phyloP scores from a whole-genome alignment of 1,139 yeast species.

The Pichia sp. region DNA sequence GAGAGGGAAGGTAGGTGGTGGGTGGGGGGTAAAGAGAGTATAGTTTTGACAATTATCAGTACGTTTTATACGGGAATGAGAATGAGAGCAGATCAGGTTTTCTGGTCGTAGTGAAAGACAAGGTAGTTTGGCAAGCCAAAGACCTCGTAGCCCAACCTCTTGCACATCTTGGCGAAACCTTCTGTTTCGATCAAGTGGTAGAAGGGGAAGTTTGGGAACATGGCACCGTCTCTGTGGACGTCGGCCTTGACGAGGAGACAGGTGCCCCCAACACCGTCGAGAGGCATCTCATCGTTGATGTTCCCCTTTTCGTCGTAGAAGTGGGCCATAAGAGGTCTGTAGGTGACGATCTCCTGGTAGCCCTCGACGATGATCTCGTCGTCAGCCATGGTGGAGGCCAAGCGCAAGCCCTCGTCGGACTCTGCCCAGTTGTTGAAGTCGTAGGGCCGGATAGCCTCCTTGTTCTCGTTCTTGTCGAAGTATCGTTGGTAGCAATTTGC shows the following conservation, averaged over 20 bases:
- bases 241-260: conserved; percentile 94
- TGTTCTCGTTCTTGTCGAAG: conserved; percentile 52
- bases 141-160: conserved; percentile 85
- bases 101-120: conserved; percentile 81
- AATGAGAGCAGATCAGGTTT: conserved; percentile 18
- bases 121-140: conserved; percentile 91
- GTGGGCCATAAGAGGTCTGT: conserved; percentile 93
- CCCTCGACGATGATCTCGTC: conserved; percentile 95
- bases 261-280: conserved; percentile 98
- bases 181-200: conserved; percentile 95
- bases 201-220: conserved; percentile 98
- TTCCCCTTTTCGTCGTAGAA: conserved; percentile 67
- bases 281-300: conserved; percentile 58
- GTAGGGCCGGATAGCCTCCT: conserved; percentile 73
- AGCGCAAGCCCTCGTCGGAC: conserved; percentile 73
- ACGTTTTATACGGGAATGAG: background rate
- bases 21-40: too few species aligned
- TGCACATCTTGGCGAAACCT: conserved; percentile 98
- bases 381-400: conserved; percentile 68
- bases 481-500: conserved; percentile 92
- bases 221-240: conserved; percentile 97
- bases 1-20: background rate
- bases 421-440: conserved; percentile 97
- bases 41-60: too few species aligned
- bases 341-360: conserved; percentile 87